Conservation (phyloP, 2,329 filamentous ascomycete genomes). For the Colletotrichum sp. region DNA sequence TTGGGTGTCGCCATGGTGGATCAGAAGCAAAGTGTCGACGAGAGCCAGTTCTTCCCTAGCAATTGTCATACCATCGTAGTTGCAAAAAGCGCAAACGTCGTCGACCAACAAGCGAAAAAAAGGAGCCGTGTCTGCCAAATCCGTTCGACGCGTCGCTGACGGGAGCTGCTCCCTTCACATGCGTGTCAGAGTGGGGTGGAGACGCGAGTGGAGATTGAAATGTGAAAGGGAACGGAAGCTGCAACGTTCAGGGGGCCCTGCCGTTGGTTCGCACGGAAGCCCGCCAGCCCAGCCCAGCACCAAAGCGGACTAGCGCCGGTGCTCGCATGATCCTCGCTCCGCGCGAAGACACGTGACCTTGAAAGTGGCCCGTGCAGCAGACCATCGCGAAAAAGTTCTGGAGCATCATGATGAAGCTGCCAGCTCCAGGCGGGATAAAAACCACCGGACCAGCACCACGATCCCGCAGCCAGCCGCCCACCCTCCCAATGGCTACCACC, state of each 20-base stretch:
- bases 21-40: background rate
- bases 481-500: slow-evolving; percentile 17
- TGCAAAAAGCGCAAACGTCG: background rate
- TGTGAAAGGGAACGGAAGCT: background rate
- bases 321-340: slow-evolving; percentile 12
- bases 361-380: slow-evolving; percentile 16
- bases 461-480: background rate
- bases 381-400: slow-evolving; percentile 21
- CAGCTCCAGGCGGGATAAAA: background rate
- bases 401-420: slow-evolving; percentile 7
- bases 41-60: background rate
- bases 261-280: background rate
- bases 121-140: background rate
- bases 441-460: background rate
- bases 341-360: slow-evolving; percentile 16
- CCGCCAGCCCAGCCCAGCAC: background rate
- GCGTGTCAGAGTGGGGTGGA: slow-evolving; percentile 9
- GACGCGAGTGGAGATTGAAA: background rate
- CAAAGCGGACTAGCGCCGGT: background rate
- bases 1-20: slow-evolving; percentile 27
- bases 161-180: background rate
- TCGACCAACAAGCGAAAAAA: background rate
- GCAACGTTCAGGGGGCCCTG: background rate
- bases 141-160: slow-evolving; percentile 2
- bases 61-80: background rate